Base-by-base conservation (phyloP, 2,329 filamentous ascomycete species). In the Geosmithia morbida region DNA sequence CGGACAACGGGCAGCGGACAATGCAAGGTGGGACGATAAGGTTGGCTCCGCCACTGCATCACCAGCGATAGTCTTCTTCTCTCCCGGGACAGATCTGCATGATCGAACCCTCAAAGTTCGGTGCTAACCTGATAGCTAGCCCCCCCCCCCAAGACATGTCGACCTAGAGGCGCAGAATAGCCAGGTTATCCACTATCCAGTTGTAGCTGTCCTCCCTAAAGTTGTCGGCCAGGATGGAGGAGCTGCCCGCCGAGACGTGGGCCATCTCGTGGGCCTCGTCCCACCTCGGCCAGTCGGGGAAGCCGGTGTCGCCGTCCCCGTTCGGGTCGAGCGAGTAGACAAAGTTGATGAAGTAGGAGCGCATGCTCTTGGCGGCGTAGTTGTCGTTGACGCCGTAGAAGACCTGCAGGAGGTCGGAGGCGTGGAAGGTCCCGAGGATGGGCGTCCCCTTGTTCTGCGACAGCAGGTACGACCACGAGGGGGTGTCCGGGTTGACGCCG, bases 371-470 rank as follows among this genome's bases (percentile, higher is more conserved):
- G 0, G 66, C 65, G 1, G 72, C 71, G 40, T 70, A 69, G 50
- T 74, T 70, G 1, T 68, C 64, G 45, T 66, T 52, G 39, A 75
- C 60, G 0, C 72, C 73, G 30, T 68, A 71, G 53, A 77, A 79
- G 0, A 75, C 66, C 49, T 75, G 68, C 13, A 80, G 50, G 1
- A 82, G 51, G 48, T 82, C 79, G 0, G 67, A 70, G 6, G 61
- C 77, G 51, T 85, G 81, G 61, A 79, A 79, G 0, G 79, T 83
- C 1, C 81, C 81, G 0, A 84, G 57, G 17, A 83, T 58, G 0
- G 79, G 76, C 0, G 72, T 75, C 2, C 73, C 75, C 53, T 79
- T 71, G 56, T 76, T 60, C 56, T 81, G 82, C 0, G 71, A 73
- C 0, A 72, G 62, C 3, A 83, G 66, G 57, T 82, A 84, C 0